Conservation (phyloP, 495 filamentous ascomycete species). For the Penicillium subrubescens region DNA sequence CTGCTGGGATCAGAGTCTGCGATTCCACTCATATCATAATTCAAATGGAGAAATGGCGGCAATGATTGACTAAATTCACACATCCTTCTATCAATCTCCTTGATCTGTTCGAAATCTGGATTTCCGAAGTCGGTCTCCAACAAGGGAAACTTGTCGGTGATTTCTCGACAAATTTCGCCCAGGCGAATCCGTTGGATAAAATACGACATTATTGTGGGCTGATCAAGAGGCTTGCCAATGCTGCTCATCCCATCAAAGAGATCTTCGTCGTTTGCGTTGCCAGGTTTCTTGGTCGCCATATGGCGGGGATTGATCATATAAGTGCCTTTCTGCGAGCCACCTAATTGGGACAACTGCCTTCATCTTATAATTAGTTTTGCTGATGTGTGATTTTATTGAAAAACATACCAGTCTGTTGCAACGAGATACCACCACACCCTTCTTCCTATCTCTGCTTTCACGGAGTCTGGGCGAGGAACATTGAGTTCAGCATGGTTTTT, state of each 20-base stretch:
- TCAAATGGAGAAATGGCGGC: slow-evolving; percentile 25
- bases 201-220: slow-evolving; percentile 50
- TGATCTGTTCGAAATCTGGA: slow-evolving; percentile 23
- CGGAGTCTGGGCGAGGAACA: slow-evolving; percentile 20
- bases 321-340: slow-evolving; percentile 38
- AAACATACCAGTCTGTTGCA: slow-evolving; percentile 46
- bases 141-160: slow-evolving; percentile 43
- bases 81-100: slow-evolving; percentile 36
- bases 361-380: background rate
- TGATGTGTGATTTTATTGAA: background rate
- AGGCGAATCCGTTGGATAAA: slow-evolving; percentile 48
- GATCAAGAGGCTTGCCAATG: slow-evolving; percentile 32
- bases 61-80: slow-evolving; percentile 27
- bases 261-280: slow-evolving; percentile 50
- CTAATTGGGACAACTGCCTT: slow-evolving; percentile 43
- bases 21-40: background rate
- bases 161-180: slow-evolving; percentile 44
- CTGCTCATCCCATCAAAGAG: slow-evolving; percentile 33
- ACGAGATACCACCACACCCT: slow-evolving; percentile 55
- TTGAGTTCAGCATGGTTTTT: slow-evolving; percentile 19
- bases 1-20: slow-evolving; percentile 7
- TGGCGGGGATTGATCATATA: slow-evolving; percentile 46
- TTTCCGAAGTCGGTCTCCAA: slow-evolving; percentile 4
- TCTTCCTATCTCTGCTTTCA: slow-evolving; percentile 43
- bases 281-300: slow-evolving; percentile 47